A percentile compares a stretch with the other conserved stretches of the same genome.
Evolutionary conservation across 495 filamentous ascomycete species (phyloP).

Genomic region (Aspergillus funiculosus): DNA sequence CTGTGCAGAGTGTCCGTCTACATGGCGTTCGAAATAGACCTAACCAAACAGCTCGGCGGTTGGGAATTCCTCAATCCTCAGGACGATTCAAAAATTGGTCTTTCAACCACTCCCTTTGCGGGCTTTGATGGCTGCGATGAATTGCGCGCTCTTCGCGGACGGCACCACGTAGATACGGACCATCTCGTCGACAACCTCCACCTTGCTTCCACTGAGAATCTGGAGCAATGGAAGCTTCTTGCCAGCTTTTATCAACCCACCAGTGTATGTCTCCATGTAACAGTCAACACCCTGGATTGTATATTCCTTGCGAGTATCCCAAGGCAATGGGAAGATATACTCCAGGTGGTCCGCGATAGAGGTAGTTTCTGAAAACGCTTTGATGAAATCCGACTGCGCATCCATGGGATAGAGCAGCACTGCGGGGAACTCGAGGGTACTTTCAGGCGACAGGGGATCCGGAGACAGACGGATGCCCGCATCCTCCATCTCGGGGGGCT

Average conservation of each 20-base stretch:
- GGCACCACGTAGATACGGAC: slow-evolving; percentile 78
- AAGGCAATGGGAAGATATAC: slow-evolving; percentile 78
- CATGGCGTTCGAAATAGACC: too few relatives aligned
- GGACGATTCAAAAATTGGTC: slow-evolving; percentile 11
- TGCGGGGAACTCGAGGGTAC: slow-evolving; percentile 65
- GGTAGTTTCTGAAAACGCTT: slow-evolving; percentile 69
- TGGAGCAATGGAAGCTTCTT: slow-evolving; percentile 73
- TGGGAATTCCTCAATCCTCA: too few relatives aligned
- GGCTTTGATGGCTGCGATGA: slow-evolving; percentile 77
- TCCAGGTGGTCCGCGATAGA: slow-evolving; percentile 64
- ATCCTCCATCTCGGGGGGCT: slow-evolving; percentile 81
- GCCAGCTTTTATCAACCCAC: slow-evolving; percentile 85
- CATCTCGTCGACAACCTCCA: slow-evolving; percentile 82
- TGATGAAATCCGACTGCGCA: slow-evolving; percentile 82
- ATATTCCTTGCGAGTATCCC: slow-evolving; percentile 72
- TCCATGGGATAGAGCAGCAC: slow-evolving; percentile 79
- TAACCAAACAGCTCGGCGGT: too few relatives aligned
- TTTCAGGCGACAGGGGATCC: slow-evolving; percentile 66
- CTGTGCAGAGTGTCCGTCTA: too few relatives aligned
- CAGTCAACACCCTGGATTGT: slow-evolving; percentile 62
- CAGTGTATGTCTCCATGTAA: slow-evolving; percentile 75
- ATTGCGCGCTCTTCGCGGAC: slow-evolving; percentile 56
- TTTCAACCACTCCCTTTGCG: slow-evolving; percentile 49
- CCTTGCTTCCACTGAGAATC: slow-evolving; percentile 66
- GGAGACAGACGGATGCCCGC: slow-evolving; percentile 60